phyloP scores from a whole-genome alignment of 306 rosid species.

The Pterocarpus macrocarpus region DNA sequence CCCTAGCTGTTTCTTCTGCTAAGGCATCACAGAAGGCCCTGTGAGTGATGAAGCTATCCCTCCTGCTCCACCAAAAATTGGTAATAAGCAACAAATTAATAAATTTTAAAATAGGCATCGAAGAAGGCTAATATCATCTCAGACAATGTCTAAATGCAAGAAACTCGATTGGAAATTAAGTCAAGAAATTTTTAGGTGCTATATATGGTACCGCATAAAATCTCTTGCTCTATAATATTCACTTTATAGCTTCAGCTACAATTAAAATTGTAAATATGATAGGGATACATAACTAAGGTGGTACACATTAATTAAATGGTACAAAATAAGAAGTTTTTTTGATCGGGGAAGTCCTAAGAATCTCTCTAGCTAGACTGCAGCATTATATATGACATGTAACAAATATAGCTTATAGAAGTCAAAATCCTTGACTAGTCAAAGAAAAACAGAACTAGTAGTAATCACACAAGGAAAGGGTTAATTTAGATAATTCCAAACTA shows the following conservation, averaged over 20 bases:
- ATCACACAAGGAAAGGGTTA: background rate
- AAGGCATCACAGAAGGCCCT: conserved; percentile 85
- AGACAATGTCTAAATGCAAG: background rate
- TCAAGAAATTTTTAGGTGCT: background rate
- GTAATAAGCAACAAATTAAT: background rate
- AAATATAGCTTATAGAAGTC: background rate
- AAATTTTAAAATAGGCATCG: background rate
- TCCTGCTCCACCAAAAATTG: conserved; percentile 54
- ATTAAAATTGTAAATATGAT: background rate
- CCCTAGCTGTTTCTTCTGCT: conserved; percentile 80
- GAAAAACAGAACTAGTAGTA: background rate
- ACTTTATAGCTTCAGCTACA: background rate
- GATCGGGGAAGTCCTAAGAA: background rate
- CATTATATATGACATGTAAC: background rate
- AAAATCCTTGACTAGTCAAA: background rate
- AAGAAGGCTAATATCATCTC: conserved; percentile 25
- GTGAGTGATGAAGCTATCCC: conserved; percentile 84
- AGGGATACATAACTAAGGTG: background rate
- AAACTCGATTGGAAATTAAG: background rate
- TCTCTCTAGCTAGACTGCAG: background rate
- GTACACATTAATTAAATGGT: background rate
- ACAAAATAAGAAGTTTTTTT: background rate
- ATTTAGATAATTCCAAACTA: conserved; percentile 41
- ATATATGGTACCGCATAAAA: too few species aligned
- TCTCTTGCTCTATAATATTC: background rate